phyloP scores from a whole-genome alignment of 2,329 filamentous ascomycete species.

The Fusarium tanahbumbuense region DNA sequence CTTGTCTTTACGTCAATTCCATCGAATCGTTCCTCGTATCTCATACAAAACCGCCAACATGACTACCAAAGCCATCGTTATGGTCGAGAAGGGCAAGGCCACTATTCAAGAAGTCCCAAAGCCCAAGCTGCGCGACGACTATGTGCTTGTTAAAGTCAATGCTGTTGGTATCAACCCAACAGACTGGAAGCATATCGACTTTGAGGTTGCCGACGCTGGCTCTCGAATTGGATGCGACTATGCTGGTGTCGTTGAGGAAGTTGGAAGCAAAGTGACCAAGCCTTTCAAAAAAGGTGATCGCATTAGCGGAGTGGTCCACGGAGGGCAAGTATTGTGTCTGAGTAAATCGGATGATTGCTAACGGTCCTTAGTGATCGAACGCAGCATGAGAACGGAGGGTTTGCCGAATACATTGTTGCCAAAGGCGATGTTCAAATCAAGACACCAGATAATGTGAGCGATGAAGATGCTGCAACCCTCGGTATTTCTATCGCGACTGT shows the following conservation, averaged over 20 bases:
- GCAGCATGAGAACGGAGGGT: constrained; percentile 52
- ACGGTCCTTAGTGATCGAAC: constrained; percentile 1
- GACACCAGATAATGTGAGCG: constrained; percentile 53
- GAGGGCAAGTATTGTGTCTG: constrained; percentile 10
- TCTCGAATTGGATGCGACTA: constrained; percentile 57
- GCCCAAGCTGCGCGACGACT: constrained; percentile 30
- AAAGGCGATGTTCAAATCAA: constrained; percentile 57
- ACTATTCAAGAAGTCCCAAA: constrained; percentile 3
- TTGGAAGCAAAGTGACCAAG: constrained; percentile 54
- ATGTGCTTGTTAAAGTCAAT: constrained; percentile 50
- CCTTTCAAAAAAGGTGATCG: constrained; percentile 61
- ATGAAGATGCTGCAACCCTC: constrained; percentile 61
- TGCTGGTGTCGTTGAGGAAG: constrained; percentile 59
- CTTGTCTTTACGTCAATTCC: background rate
- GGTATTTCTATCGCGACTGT: constrained; percentile 57
- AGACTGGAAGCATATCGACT: constrained; percentile 50
- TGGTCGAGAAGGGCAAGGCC: constrained; percentile 14
- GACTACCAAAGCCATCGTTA: constrained; percentile 19
- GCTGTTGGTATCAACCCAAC: constrained; percentile 51
- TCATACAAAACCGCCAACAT: background rate
- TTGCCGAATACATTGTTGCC: constrained; percentile 54
- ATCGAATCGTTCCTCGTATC: background rate
- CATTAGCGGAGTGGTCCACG: constrained; percentile 45
- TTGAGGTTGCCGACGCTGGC: constrained; percentile 13
- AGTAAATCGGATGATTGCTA: background rate